Evolutionary conservation across 352 stramenopile genomes (phyloP).

Genomic region (Pythium folliculosum): DNA sequence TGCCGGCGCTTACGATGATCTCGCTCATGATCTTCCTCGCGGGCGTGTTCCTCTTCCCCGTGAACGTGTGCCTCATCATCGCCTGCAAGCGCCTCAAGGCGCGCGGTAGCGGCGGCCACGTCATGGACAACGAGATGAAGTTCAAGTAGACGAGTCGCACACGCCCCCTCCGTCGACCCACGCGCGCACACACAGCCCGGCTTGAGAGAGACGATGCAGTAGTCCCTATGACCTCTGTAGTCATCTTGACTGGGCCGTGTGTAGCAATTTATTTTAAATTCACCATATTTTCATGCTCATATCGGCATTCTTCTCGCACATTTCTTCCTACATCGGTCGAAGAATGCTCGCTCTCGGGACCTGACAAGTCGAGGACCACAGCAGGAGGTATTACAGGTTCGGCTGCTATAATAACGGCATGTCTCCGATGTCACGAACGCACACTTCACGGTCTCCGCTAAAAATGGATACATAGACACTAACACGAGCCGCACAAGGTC

Average conservation of each 20-base stretch:
- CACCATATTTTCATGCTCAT: background rate
- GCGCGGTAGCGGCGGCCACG: conserved; percentile 43
- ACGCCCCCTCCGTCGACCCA: too few relatives aligned
- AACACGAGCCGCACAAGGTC: background rate
- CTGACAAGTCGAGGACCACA: too few relatives aligned
- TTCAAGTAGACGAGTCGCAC: conserved; percentile 41
- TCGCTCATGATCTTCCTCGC: conserved; percentile 72
- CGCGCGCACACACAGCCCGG: too few relatives aligned
- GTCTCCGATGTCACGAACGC: too few relatives aligned
- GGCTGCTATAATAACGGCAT: too few relatives aligned
- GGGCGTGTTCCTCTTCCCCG: conserved; percentile 63
- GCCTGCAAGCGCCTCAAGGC: conserved; percentile 60
- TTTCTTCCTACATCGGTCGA: too few relatives aligned
- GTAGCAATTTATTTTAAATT: background rate
- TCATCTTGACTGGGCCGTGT: too few relatives aligned
- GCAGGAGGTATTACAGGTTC: too few relatives aligned
- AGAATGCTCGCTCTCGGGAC: too few relatives aligned
- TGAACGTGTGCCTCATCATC: conserved; percentile 75
- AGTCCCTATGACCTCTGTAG: too few relatives aligned
- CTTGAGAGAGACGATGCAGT: background rate
- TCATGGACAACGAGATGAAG: conserved; percentile 65
- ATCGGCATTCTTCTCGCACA: too few relatives aligned
- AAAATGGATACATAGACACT: conserved; percentile 1
- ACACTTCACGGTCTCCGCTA: conserved; percentile 6
- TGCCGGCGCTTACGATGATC: conserved; percentile 74